A percentile compares a stretch with the other conserved stretches of the same genome.
These are phyloP conservation scores for Verruconis gallopava DNA, from an alignment of 2,329 filamentous ascomycete genomes.

Conservation along the genomic window DNA sequence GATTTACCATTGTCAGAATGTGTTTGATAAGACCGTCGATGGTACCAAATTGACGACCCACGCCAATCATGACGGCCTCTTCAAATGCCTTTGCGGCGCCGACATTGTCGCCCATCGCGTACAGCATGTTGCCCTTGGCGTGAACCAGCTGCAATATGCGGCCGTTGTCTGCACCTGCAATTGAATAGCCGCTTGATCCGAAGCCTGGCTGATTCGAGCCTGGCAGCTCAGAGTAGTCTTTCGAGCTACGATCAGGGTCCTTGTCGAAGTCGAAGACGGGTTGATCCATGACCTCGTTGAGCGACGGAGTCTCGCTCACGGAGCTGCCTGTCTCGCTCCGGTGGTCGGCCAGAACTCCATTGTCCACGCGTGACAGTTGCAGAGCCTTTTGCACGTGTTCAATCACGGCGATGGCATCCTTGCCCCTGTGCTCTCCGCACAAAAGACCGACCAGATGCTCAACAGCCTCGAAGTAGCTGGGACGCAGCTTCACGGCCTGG, in stretches of 20 bases:
- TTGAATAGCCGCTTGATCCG: conserved; percentile 69
- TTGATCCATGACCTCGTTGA: conserved; percentile 44
- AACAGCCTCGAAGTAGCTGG: conserved; percentile 85
- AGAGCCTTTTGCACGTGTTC: conserved; percentile 68
- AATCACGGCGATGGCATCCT: conserved; percentile 79
- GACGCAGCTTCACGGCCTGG: conserved; percentile 67
- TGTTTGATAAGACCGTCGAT: conserved; percentile 68
- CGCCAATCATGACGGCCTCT: conserved; percentile 81
- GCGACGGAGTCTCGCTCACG: conserved; percentile 39
- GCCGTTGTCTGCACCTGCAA: conserved; percentile 79
- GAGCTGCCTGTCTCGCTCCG: conserved; percentile 49
- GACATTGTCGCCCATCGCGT: conserved; percentile 70
- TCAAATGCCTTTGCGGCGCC: conserved; percentile 83
- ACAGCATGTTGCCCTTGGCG: conserved; percentile 97
- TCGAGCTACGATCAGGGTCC: conserved; percentile 25
- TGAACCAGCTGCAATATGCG: conserved; percentile 88
- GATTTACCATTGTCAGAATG: conserved; percentile 58
- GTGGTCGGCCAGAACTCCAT: conserved; percentile 37
- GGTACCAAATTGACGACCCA: conserved; percentile 54
- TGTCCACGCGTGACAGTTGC: conserved; percentile 34
- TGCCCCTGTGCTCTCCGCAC: conserved; percentile 66
- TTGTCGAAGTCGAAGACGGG: conserved; percentile 44
- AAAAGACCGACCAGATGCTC: conserved; percentile 85
- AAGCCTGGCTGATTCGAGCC: conserved; percentile 42
- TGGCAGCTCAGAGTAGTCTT: conserved; percentile 27